Evolutionary conservation across 495 filamentous ascomycete genomes (phyloP).

Genomic region (Amphirosellinia nigrospora): DNA sequence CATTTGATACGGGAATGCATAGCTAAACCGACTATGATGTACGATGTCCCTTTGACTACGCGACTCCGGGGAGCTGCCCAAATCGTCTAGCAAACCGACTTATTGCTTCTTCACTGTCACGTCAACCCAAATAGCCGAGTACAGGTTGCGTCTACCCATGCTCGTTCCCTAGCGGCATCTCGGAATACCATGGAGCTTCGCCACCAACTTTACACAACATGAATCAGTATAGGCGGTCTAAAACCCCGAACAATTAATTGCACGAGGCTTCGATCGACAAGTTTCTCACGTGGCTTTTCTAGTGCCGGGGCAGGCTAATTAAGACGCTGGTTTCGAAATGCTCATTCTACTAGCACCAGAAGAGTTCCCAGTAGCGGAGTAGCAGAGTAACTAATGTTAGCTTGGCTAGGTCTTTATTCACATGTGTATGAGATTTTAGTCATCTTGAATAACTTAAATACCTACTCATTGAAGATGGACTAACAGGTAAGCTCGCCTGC

Average conservation of each 20-base stretch:
- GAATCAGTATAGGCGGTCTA: neutral
- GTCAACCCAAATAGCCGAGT: slow-evolving; percentile 14
- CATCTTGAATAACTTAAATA: neutral
- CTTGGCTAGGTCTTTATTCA: neutral
- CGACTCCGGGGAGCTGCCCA: slow-evolving; percentile 1
- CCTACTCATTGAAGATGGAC: neutral
- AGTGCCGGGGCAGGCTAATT: neutral
- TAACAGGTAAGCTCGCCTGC: neutral
- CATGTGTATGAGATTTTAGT: neutral
- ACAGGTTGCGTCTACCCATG: neutral
- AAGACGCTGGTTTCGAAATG: neutral
- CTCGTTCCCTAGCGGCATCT: neutral
- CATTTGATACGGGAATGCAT: neutral
- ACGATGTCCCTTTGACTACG: neutral
- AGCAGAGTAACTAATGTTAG: neutral
- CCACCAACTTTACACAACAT: slow-evolving; percentile 5
- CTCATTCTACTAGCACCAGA: slow-evolving; percentile 3
- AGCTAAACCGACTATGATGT: neutral
- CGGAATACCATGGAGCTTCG: slow-evolving; percentile 6
- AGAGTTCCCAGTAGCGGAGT: neutral
- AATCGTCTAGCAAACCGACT: slow-evolving; percentile 3
- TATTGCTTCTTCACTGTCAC: neutral
- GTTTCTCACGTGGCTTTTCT: slow-evolving; percentile 2
- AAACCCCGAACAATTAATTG: neutral
- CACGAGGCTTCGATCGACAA: neutral